phyloP scores from a whole-genome alignment of 1,284 basidiomycete species.

The Trichosporon sp. region DNA sequence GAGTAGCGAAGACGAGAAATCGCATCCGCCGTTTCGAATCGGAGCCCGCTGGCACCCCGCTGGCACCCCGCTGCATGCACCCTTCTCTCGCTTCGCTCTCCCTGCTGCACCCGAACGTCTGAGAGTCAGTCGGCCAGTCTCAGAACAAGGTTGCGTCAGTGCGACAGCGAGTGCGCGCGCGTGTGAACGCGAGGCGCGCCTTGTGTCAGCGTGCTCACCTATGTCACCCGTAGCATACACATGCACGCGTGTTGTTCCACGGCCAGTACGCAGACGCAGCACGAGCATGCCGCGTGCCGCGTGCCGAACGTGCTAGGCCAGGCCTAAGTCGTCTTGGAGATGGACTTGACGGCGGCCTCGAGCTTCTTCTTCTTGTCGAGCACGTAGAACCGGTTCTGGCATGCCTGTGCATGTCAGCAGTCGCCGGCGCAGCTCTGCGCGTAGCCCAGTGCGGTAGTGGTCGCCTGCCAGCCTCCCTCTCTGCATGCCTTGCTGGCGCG shows the following conservation, averaged over 20 bases:
- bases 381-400: constrained; percentile 24
- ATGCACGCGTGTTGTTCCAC: neutral
- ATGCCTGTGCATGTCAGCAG: constrained; percentile 12
- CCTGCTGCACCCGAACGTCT: neutral
- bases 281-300: too few species aligned
- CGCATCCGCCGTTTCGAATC: neutral
- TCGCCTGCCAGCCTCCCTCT: neutral
- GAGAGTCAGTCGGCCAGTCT: neutral
- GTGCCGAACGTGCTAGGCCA: neutral
- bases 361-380: constrained; percentile 13
- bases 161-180: neutral
- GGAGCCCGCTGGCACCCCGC: neutral
- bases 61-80: neutral
- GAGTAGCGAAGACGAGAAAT: neutral
- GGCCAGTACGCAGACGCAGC: too few species aligned
- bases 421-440: neutral
- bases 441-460: neutral
- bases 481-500: neutral
- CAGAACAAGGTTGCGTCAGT: neutral
- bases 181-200: neutral
- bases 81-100: too few species aligned
- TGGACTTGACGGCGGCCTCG: constrained; percentile 19
- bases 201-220: neutral
- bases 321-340: constrained; percentile 1
- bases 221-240: neutral